Evolutionary conservation across 2,329 filamentous ascomycete species (phyloP), one percentile per base, ranked within the genome.

Genomic region (Claviceps purpurea): DNA sequence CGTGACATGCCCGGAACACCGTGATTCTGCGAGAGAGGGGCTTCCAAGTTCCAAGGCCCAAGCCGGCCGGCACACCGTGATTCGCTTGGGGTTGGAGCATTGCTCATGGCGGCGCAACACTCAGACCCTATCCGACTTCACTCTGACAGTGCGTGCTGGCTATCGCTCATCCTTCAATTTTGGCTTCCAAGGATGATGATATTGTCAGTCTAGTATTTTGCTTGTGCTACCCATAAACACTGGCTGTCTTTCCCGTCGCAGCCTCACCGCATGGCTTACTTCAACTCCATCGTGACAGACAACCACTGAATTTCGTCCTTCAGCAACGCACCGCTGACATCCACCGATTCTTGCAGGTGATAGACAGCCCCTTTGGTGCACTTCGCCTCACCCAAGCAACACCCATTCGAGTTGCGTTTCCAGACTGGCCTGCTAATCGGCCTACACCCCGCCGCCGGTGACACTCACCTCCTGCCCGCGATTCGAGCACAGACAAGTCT

Each of bases 221-320:
- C 4, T 46, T 8, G 22, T 18, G 18, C 47, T 24, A 26, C 37
- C 20, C 38, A 30, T 49, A 11, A 24, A 43, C 34, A 39, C 39
- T 6, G 26, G 48, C 50, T 49, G 26, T 44, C 38, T 24, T 48
- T 43, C 39, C 30, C 14, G 34, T 24, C 47, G 50, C 45, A 37
- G 50, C 41, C 37, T 46, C 42, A 20, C 45, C 42, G 49, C 49
- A 39, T 37, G 14, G 30, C 42, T 44, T 40, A 26, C 37, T 26
- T 13, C 37, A 34, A 46, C 49, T 38, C 42, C 49, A 50, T 44
- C 42, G 49, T 45, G 30, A 50, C 49, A 39, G 49, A 50, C 42
- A 24, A 14, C 20, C 34, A 39, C 41, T 30, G 30, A 22, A 43
- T 39, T 50, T 46, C n/a, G 16, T 30, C 18, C n/a, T 40, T 39